Evolutionary conservation across 1,284 basidiomycete genomes (phyloP).

Genomic region (Cutaneotrichosporon sp.): DNA sequence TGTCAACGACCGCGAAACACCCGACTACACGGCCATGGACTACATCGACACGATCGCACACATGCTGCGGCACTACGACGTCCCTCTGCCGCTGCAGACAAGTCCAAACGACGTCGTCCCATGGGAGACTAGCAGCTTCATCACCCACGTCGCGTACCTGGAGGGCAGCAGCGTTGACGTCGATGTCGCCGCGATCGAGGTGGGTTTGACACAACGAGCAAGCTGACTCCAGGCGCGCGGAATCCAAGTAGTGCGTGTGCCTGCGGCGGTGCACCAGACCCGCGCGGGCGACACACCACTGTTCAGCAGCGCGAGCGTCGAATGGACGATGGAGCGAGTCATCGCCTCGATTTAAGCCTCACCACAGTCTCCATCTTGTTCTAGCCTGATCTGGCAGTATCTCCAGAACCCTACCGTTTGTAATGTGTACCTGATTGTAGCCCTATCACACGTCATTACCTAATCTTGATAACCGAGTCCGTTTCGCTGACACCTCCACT

Average conservation of each 20-base stretch:
- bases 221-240: constrained; percentile 27
- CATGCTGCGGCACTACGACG: constrained; percentile 60
- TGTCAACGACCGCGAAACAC: constrained; percentile 84
- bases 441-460: no score
- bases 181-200: constrained; percentile 59
- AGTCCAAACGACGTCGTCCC: constrained; percentile 61
- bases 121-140: constrained; percentile 39
- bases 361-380: no score
- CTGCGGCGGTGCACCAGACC: constrained; percentile 18
- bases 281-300: constrained; percentile 23
- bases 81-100: constrained; percentile 51
- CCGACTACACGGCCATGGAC: constrained; percentile 74
- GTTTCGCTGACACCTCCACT: no score
- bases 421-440: no score
- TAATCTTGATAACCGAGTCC: no score
- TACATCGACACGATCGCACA: constrained; percentile 73
- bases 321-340: constrained; percentile 40
- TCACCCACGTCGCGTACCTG: constrained; percentile 79
- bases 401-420: no score
- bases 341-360: neutral
- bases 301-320: constrained; percentile 36
- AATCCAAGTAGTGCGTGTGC: constrained; percentile 33
- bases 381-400: no score
- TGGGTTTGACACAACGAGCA: constrained; percentile 46
- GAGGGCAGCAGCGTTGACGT: constrained; percentile 60